Evolutionary conservation across 441 rosid genomes (phyloP).

Genomic region (Cnidoscolus chayamansa): DNA sequence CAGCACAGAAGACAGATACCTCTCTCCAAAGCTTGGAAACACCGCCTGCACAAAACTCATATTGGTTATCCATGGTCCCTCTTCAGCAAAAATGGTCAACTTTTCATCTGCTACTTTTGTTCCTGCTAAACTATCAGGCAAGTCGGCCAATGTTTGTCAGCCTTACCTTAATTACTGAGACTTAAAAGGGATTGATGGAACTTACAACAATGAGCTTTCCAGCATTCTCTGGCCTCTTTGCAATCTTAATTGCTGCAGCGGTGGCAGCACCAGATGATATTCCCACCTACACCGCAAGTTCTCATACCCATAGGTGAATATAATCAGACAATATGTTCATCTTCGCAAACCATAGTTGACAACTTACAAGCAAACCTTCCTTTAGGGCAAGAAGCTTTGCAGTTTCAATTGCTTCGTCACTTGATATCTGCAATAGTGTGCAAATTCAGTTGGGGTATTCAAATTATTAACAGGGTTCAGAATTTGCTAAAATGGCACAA

Average conservation of each 20-base stretch:
- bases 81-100: too few relatives aligned
- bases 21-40: constrained; percentile 74
- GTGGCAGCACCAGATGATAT: constrained; percentile 93
- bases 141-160: neutral
- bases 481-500: neutral
- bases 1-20: constrained; percentile 62
- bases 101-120: too few relatives aligned
- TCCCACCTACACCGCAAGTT: constrained; percentile 55
- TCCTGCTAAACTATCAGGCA: neutral
- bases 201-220: constrained; percentile 52
- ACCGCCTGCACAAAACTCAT: constrained; percentile 36
- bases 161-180: constrained; percentile 16
- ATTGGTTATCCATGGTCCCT: neutral
- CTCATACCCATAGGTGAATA: neutral
- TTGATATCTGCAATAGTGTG: constrained; percentile 43
- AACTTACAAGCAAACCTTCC: constrained; percentile 86
- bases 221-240: constrained; percentile 75
- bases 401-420: constrained; percentile 77
- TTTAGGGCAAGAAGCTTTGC: constrained; percentile 71
- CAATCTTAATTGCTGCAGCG: constrained; percentile 69
- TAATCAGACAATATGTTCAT: neutral
- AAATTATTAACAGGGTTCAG: neutral
- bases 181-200: constrained; percentile 3
- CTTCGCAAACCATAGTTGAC: neutral
- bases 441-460: neutral